Base-by-base conservation (phyloP, 2,329 filamentous ascomycete genomes). In the Diaporthe vexans region DNA sequence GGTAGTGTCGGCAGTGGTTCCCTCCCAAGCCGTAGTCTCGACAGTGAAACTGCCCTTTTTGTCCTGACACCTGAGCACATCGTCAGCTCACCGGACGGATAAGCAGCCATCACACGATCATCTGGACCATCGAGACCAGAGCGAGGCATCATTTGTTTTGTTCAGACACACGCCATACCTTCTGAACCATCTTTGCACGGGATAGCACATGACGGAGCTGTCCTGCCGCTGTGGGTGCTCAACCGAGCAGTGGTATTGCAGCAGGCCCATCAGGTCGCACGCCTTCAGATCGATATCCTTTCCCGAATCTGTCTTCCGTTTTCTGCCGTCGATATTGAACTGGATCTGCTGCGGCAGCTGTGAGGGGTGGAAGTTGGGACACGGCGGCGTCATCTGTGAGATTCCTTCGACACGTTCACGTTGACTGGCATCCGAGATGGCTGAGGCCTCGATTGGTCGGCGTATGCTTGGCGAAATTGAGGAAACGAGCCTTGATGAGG, bases 21-120 rank as follows among this genome's bases (percentile, higher is more conserved):
- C 85, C 82, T 92, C 90, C 91, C 90, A 92, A 57, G 87, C 85
- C 17, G 91, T 92, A 33, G 91, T 93, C 83, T 93, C 91, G 57
- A 91, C 88, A 80, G 85, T 88, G 78, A 92, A 93, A 10, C 74
- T 83, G 6, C 88, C 89, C 19, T 89, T 88, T 77, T 83, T 86
- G 81, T 92, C 90, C 74, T 84, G 83, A 81, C 91, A 92, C 77
- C 91, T 92, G 80, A 51, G 33, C 46, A 59, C 54, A 46, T 72
- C 56, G 70, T 72, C 57, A 72, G 70, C 21, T 48, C 24, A 46
- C 17, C 15, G 58, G 24, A 43, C 19, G 21, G 58, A 29, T 8
- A 33, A 33, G 46, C 52, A 58, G 15, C 19, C 33, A 54, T 43
- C 10, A 54, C n/a, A 9, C 8, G 21, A 8, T 33, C 19, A 11